Base-by-base conservation (phyloP, 768 basidiomycete genomes). In the Panaeolus papilionaceus region DNA sequence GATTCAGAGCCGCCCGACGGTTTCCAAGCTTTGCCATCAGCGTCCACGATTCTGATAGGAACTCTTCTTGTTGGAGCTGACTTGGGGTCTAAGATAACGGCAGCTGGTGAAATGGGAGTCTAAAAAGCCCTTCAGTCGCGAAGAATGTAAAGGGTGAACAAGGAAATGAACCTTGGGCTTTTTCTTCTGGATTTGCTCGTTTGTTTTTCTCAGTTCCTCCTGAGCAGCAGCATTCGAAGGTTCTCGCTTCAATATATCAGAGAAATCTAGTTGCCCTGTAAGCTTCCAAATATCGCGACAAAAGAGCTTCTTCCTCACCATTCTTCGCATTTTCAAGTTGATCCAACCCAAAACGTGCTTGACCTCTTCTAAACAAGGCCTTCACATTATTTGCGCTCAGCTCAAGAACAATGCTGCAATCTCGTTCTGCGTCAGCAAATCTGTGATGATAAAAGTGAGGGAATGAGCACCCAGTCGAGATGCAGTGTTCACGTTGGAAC, bases 341-440 rank as follows among this genome's bases (percentile, higher is more conserved):
- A 26, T 80, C 86, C 70, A 92, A 72, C 3, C 79, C 88, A 12
- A 82, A 76, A 51, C 91, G 80, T 1, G 95, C 94, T 75, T 96
- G 90, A 0, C 85, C 91, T 73, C 94, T 82, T 68, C 95, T 82
- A 73, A 92, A 97, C 39, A 92, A 74, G 0, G 90, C 95, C 70
- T 97, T 97, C 28, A 90, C 87, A 72, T 93, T 95, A 33, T 80
- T 80, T 5, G 79, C 67, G 62, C 81, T 86, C 26, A 93, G 75
- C 1, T 69, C 70, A 38, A 97, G 77, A 1, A 88, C 91, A 6
- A 82, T 85, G 1, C 86, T 85, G 73, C 94, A 95, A 75, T 97
- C 95, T 66, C 92, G 79, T 72, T 92, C 90, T 18, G 92, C 92
- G 78, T 96, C 95, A 74, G 90, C 86, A 71, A 87, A 83, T 74